These are phyloP conservation scores for Coemansia sp. DNA, from an alignment of 192 early-diverging fungal genomes.

Conservation along the genomic window DNA sequence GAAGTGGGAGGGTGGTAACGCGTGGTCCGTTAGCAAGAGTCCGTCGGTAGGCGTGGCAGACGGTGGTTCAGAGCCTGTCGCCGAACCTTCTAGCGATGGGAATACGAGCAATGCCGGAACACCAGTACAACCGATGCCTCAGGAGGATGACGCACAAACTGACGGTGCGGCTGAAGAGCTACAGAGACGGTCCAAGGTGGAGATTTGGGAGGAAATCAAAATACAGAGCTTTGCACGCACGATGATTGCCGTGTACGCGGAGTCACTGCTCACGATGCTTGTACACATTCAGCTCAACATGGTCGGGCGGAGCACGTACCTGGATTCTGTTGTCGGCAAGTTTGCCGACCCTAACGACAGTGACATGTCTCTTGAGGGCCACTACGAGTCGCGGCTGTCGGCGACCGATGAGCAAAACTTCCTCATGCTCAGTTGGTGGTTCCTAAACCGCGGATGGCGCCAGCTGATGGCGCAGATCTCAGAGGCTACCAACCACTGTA, in stretches of 20 bases:
- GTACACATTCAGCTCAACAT: constrained; percentile 89
- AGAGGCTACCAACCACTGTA: constrained; percentile 47
- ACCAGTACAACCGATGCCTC: neutral
- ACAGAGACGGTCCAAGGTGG: constrained; percentile 60
- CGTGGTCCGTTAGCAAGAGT: constrained; percentile 19
- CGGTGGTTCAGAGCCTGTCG: neutral
- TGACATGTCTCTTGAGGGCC: constrained; percentile 29
- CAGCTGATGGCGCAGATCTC: constrained; percentile 66
- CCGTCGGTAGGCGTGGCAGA: neutral
- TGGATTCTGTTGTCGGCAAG: constrained; percentile 65
- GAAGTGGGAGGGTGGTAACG: constrained; percentile 4
- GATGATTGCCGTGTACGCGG: constrained; percentile 79
- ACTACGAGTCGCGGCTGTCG: constrained; percentile 28
- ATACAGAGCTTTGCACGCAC: constrained; percentile 86
- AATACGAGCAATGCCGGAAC: neutral
- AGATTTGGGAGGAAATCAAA: constrained; percentile 92
- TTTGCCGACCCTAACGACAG: constrained; percentile 16
- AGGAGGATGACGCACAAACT: neutral
- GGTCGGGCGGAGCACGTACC: constrained; percentile 87
- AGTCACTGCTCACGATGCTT: constrained; percentile 83
- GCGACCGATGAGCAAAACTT: constrained; percentile 73
- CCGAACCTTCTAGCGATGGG: neutral
- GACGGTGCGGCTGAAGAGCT: neutral
- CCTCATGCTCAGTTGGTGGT: constrained; percentile 89
- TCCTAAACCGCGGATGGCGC: constrained; percentile 88